These are phyloP conservation scores for Scedosporium dehoogii DNA, from an alignment of 2,329 filamentous ascomycete species.

Conservation along the genomic window DNA sequence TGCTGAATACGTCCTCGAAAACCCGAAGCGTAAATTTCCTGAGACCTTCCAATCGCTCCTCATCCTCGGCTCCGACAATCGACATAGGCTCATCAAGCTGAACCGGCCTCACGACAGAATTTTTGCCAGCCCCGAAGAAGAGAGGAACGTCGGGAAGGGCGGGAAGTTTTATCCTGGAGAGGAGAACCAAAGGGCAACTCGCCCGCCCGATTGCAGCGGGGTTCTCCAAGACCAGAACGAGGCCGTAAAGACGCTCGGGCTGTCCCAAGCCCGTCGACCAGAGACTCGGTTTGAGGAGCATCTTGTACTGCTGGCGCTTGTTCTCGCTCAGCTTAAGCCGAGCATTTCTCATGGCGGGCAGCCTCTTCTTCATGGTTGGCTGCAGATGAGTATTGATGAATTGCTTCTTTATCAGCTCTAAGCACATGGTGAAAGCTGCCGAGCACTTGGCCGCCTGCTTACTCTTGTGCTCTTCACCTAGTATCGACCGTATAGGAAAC, in stretches of 20 bases:
- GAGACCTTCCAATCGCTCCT: constrained; percentile 37
- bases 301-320: constrained; percentile 62
- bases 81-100: constrained; percentile 32
- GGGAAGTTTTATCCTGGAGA: constrained; percentile 60
- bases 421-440: constrained; percentile 76
- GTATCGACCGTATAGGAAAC: constrained; percentile 58
- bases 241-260: constrained; percentile 49
- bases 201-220: constrained; percentile 45
- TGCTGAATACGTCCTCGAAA: constrained; percentile 83
- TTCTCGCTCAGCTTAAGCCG: constrained; percentile 71
- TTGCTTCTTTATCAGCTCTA: constrained; percentile 53
- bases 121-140: constrained; percentile 55
- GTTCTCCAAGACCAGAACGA: constrained; percentile 47
- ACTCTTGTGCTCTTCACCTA: constrained; percentile 52
- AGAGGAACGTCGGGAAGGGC: constrained; percentile 58
- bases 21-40: constrained; percentile 63
- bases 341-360: constrained; percentile 82
- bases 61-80: constrained; percentile 24
- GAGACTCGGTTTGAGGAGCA: constrained; percentile 67
- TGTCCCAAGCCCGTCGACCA: constrained; percentile 46
- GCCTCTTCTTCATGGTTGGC: constrained; percentile 58
- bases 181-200: constrained; percentile 56
- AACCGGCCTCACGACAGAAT: constrained; percentile 46
- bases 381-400: constrained; percentile 66
- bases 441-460: constrained; percentile 80